These are phyloP conservation scores for Salix purpurea DNA, from an alignment of 345 rosid genomes.

Conservation along the genomic window DNA sequence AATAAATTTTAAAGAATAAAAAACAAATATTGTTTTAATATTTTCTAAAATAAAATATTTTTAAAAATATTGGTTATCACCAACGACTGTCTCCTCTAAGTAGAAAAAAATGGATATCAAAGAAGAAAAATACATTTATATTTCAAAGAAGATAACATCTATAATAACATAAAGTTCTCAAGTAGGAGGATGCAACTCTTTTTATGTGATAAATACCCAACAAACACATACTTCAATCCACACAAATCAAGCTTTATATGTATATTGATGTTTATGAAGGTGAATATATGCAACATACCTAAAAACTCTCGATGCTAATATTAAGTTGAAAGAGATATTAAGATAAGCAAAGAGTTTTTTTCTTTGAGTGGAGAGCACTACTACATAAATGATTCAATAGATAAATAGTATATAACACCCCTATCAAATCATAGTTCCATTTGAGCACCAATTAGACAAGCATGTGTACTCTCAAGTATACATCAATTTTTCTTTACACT, in stretches of 20 bases:
- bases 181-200: background rate
- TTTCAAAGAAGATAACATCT: rapidly evolving
- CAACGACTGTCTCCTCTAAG: too few species aligned
- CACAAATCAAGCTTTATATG: background rate
- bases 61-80: too few species aligned
- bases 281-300: background rate
- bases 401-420: background rate
- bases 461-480: background rate
- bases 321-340: background rate
- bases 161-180: too few species aligned
- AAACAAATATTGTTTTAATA: too few species aligned
- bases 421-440: too few species aligned
- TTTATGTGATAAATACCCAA: background rate
- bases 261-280: background rate
- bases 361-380: background rate
- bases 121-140: too few species aligned
- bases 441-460: too few species aligned
- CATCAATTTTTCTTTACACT: background rate
- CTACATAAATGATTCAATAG: background rate
- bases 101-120: background rate
- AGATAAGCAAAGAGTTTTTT: too few species aligned
- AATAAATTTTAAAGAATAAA: too few species aligned
- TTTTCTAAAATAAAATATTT: too few species aligned
- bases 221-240: background rate
- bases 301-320: background rate